These are phyloP conservation scores for Calcarisporium arbuscula DNA, from an alignment of 2,329 filamentous ascomycete species.

Conservation along the genomic window DNA sequence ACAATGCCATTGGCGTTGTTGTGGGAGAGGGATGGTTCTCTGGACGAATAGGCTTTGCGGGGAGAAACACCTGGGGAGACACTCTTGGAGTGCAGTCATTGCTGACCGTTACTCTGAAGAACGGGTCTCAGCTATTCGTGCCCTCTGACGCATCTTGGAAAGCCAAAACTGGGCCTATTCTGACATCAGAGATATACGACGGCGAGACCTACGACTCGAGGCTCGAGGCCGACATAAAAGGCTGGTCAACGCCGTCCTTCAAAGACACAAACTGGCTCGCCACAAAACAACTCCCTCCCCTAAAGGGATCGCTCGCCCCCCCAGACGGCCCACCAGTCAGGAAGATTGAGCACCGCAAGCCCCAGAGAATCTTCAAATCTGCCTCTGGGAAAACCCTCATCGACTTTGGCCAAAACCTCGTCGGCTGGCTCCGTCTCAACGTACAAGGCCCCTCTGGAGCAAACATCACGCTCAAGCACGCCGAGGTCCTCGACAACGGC, in stretches of 20 bases:
- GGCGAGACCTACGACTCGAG: constrained; percentile 44
- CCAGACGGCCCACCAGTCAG: constrained; percentile 39
- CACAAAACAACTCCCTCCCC: constrained; percentile 22
- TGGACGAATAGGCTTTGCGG: constrained; percentile 27
- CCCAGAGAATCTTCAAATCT: constrained; percentile 21
- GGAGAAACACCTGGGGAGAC: constrained; percentile 29
- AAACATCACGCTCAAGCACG: constrained; percentile 41
- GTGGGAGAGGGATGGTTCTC: constrained; percentile 46
- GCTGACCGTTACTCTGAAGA: constrained; percentile 26
- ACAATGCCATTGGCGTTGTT: constrained; percentile 30
- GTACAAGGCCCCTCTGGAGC: constrained; percentile 29
- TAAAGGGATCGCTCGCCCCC: constrained; percentile 27
- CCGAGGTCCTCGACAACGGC: constrained; percentile 47
- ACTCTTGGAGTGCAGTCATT: constrained; percentile 31
- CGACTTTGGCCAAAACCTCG: constrained; percentile 54
- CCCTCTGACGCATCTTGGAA: constrained; percentile 33
- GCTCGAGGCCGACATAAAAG: constrained; percentile 20
- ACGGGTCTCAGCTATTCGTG: constrained; percentile 21
- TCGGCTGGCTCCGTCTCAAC: constrained; percentile 39
- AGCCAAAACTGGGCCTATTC: constrained; percentile 24
- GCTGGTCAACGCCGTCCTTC: constrained; percentile 19
- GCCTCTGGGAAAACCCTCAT: constrained; percentile 38
- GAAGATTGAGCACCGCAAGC: constrained; percentile 24
- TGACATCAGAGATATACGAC: constrained; percentile 40
- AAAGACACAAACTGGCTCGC: constrained; percentile 20